Percentiles rank a stretch among this genome's conserved stretches.
Evolutionary conservation across 768 basidiomycete species (phyloP).

Genomic region (Leccinum obscurum): DNA sequence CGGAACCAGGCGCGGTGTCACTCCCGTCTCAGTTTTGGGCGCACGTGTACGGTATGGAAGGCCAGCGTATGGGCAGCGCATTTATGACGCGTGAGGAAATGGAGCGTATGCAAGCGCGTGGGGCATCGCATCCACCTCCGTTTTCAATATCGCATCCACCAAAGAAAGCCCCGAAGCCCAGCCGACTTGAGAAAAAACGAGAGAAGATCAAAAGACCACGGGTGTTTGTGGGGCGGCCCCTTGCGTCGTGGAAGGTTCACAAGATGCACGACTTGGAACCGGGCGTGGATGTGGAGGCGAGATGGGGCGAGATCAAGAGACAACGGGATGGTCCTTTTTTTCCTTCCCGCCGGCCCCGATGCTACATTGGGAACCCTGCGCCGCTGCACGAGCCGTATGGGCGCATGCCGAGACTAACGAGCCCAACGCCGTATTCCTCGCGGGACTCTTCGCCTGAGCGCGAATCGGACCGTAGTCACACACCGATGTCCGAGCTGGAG

Average conservation of each 20-base stretch:
- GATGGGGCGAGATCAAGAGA: neutral
- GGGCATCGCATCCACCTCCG: neutral
- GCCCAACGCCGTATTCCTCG: constrained; percentile 1
- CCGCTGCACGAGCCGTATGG: constrained; percentile 22
- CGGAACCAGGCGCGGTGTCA: constrained; percentile 1
- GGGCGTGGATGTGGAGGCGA: constrained; percentile 3
- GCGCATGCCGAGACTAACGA: constrained; percentile 17
- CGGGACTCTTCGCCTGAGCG: constrained; percentile 2
- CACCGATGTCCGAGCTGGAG: constrained; percentile 14
- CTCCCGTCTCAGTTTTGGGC: constrained; percentile 31
- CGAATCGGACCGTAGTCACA: constrained; percentile 14
- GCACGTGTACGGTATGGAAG: constrained; percentile 34
- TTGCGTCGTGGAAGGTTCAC: constrained; percentile 25
- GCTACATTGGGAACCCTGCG: constrained; percentile 21
- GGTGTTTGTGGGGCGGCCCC: constrained; percentile 29
- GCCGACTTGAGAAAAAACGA: constrained; percentile 1
- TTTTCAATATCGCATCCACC: neutral
- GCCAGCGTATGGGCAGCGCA: constrained; percentile 28
- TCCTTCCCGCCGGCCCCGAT: constrained; percentile 4
- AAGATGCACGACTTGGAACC: constrained; percentile 25
- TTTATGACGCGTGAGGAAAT: constrained; percentile 21
- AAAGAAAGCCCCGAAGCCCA: neutral
- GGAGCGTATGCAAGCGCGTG: neutral
- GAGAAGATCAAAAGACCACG: constrained; percentile 10
- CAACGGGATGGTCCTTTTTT: neutral